phyloP scores from a whole-genome alignment of 1,139 yeast genomes.

The Blastobotrys petasosporus region DNA sequence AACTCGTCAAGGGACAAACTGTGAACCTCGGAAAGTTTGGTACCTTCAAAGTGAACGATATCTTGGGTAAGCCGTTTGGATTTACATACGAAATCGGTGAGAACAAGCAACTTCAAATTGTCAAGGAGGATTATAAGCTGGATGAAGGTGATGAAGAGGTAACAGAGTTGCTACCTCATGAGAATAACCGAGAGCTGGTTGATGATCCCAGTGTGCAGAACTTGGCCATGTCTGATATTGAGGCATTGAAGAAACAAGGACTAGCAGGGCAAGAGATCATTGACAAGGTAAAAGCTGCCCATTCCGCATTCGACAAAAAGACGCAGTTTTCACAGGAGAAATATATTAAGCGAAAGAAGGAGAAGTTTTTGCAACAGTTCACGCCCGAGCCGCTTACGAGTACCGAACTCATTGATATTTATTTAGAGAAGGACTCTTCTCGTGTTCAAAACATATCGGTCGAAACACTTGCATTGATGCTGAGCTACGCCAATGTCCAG shows the following conservation, averaged over 20 bases:
- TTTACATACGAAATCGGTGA: conserved; percentile 78
- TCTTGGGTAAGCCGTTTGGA: conserved; percentile 80
- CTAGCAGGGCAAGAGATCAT: conserved; percentile 76
- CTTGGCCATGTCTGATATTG: conserved; percentile 69
- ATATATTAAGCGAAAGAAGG: conserved; percentile 84
- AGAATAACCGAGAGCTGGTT: conserved; percentile 61
- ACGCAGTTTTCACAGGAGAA: conserved; percentile 88
- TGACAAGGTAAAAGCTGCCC: conserved; percentile 73
- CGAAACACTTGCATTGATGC: conserved; percentile 70
- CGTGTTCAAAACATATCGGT: conserved; percentile 77
- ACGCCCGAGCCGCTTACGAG: conserved; percentile 76
- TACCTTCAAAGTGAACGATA: conserved; percentile 62
- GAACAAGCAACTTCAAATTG: conserved; percentile 22
- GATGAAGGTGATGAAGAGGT: conserved; percentile 26
- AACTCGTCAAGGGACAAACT: conserved; percentile 52
- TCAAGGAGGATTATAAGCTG: conserved; percentile 23
- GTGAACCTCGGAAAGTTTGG: conserved; percentile 90
- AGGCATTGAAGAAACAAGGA: conserved; percentile 55
- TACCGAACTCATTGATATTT: conserved; percentile 66
- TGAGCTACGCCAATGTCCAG: conserved; percentile 72
- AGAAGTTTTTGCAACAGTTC: conserved; percentile 80
- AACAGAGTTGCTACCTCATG: conserved; percentile 30
- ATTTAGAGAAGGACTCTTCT: conserved; percentile 64
- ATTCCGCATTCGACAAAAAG: conserved; percentile 81
- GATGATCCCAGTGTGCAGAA: conserved; percentile 78